Base-by-base conservation (phyloP, 2,329 filamentous ascomycete genomes). In the Colletotrichum karsti region DNA sequence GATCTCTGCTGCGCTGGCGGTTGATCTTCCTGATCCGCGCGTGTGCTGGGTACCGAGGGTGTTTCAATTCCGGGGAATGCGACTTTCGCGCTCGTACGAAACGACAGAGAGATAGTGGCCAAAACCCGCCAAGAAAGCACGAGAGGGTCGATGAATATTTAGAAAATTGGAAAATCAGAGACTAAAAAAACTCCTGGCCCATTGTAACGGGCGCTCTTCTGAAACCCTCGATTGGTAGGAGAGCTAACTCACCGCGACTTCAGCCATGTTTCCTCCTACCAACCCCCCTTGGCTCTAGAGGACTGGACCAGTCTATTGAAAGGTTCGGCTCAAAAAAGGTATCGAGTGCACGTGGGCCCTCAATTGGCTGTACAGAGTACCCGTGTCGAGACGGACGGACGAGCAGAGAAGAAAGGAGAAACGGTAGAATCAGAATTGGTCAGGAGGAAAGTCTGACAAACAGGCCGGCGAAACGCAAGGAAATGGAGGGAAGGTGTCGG, bases 311-410 rank as follows among this genome's bases (percentile, higher is more conserved):
- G 35, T 39, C 50, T 56, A 58, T 64, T 46, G 41, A 46, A 51
- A 35, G 37, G 28, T 35, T 67, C 63, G 53, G 28, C 28, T 51
- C 24, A 30, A 10, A 53, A 12, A 35, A 28, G 37, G 44, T 26
- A 35, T 18, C 26, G 33, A 42, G 57, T 62, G 70, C 75, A 76
- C 72, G 74, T 76, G 74, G 71, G 69, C 69, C 67, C 53, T 26
- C 53, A 70, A 75, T 74, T 76, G 74, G 73, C 26, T 42, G 28
- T 51, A n/a, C n/a, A n/a, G n/a, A n/a, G n/a, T n/a, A 44, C 48
- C 44, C 33, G 33, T 53, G 41, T 13, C 28, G 58, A 37, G 35
- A 20, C 41, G 46, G 22, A 18, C 15, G 15, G 26, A 50, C 24
- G 46, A 26, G 10, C 20, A 22, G 12, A 60, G 51, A 56, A 39